Conservation (phyloP, 2,329 filamentous ascomycete genomes). For the Tolypocladium ovalisporum region DNA sequence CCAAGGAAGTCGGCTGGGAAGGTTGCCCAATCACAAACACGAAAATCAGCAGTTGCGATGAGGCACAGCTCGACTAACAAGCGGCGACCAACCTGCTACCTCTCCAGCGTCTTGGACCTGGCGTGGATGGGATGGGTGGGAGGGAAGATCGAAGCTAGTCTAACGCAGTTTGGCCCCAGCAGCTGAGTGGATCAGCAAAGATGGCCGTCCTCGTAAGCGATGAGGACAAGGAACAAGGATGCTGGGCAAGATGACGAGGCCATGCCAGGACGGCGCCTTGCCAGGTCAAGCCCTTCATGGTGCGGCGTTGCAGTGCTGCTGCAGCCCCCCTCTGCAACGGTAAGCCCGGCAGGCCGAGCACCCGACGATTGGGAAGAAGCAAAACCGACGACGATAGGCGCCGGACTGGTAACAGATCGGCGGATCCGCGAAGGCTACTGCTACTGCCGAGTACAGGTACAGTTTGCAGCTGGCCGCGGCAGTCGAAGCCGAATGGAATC, state of each 20-base stretch:
- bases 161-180: not conserved
- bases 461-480: not conserved
- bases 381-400: not conserved
- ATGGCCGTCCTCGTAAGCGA: not conserved
- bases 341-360: not conserved
- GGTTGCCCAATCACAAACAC: not conserved
- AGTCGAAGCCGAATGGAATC: not conserved
- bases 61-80: not conserved
- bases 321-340: not conserved
- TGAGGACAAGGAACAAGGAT: not conserved
- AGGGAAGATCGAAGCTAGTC: not conserved
- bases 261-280: not conserved
- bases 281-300: not conserved
- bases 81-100: not conserved
- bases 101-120: not conserved
- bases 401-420: not conserved
- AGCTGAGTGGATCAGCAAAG: not conserved
- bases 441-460: not conserved
- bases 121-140: not conserved
- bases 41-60: not conserved
- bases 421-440: not conserved
- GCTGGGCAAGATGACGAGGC: not conserved
- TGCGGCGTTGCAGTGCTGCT: not conserved
- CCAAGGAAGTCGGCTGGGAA: not conserved
- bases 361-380: not conserved